Percentiles rank a stretch among this genome's conserved stretches.
Conservation (phyloP, 2,329 filamentous ascomycete genomes). For the Aspergillus ustus region DNA sequence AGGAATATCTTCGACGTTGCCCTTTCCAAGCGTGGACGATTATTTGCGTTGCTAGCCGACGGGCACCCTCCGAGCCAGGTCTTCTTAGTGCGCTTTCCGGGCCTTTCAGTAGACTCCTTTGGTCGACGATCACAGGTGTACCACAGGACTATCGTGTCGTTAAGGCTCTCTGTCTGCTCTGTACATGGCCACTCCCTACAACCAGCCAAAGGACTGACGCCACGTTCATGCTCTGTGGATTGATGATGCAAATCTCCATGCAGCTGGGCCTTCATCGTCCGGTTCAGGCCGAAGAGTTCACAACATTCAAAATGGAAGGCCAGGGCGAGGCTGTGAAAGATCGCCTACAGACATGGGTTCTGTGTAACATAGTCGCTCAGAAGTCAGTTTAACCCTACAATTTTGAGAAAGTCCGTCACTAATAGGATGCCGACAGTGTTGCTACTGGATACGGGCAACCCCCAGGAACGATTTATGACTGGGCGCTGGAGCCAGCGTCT, state of each 20-base stretch:
- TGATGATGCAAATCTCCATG: conserved; percentile 70
- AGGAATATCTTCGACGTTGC: conserved; percentile 61
- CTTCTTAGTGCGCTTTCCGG: conserved; percentile 55
- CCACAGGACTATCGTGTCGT: conserved; percentile 67
- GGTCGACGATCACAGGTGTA: conserved; percentile 62
- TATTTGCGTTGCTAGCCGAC: conserved; percentile 63
- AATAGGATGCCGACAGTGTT: conserved; percentile 48
- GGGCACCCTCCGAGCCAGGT: conserved; percentile 58
- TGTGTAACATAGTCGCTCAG: conserved; percentile 70
- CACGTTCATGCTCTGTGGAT: conserved; percentile 65
- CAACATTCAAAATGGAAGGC: conserved; percentile 54
- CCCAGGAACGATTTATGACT: conserved; percentile 64
- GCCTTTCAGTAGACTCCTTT: conserved; percentile 61
- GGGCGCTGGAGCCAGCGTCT: conserved; percentile 55
- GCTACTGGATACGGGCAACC: conserved; percentile 69
- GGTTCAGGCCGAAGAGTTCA: conserved; percentile 62
- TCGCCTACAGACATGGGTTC: conserved; percentile 67
- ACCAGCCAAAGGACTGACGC: conserved; percentile 65
- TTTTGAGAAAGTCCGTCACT: neutral
- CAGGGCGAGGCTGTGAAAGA: conserved; percentile 66
- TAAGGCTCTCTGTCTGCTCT: conserved; percentile 65
- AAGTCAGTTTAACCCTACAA: conserved; percentile 49
- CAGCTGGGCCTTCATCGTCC: conserved; percentile 67
- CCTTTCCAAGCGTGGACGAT: conserved; percentile 69
- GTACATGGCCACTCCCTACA: conserved; percentile 66